Base-by-base conservation (phyloP, 306 rosid genomes). In the Quercus berberidifolia region DNA sequence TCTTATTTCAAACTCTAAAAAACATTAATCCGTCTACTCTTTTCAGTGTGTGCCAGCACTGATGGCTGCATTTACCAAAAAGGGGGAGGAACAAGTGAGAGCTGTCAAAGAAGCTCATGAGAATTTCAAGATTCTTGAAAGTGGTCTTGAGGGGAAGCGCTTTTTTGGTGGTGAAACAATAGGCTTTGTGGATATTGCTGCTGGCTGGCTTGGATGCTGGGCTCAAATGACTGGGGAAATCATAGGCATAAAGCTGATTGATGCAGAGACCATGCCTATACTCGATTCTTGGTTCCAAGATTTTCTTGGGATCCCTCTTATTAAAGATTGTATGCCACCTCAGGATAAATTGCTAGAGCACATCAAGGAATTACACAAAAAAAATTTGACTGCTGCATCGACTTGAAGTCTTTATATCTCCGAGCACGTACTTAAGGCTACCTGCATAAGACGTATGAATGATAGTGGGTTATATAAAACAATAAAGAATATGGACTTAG, bases 111-210 rank as follows among this genome's bases (percentile, higher is more conserved):
- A 86, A 80, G 85, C 55, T 8, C 58, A 83, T 38, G 82, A 87
- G 87, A 82, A 78, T 62, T 75, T 88, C n/a, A 82, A 87, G 88
- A 79, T 57, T 63, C 83, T 87, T 74, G 88, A 86, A 76, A 75
- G 79, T 78, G 90, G 77, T 12, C 80, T 86, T 19, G 80, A 64
- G 73, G 83, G 80, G 67, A 84, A 86, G 23, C 77, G 8, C 18
- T 85, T 62, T 74, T 85, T 86, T 59, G 85, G 91, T 67, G 93
- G 89, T 30, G 89, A 83, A 69, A 77, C 71, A 10, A 57, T 90
- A 60, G 89, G 90, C 43, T 88, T 84, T 25, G 71, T 78, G 68
- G 88, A 84, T 77, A 80, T 88, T 83, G 87, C 84, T 33, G 80
- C 63, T 56, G 89, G 86, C 38, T 88, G 83, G 87, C 69, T 88